Evolutionary conservation across 1,139 yeast species (phyloP).

Genomic region (Lipomyces yarrowii): DNA sequence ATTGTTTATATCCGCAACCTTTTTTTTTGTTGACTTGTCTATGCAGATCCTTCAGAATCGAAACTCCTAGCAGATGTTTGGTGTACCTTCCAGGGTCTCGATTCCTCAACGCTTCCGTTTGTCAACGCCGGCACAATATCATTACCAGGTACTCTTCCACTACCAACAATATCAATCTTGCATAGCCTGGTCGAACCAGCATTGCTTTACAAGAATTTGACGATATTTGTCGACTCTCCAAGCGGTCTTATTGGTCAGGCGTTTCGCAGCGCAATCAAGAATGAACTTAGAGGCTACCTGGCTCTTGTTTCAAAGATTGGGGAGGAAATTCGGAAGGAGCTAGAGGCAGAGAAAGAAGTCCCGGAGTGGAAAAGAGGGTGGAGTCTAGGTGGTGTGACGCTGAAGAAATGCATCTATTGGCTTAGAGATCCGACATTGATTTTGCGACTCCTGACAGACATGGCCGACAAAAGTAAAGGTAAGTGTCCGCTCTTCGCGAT

Average conservation of each 20-base stretch:
- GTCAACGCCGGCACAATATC: constrained; percentile 42
- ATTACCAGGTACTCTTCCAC: constrained; percentile 58
- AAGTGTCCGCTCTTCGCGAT: background rate
- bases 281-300: constrained; percentile 58
- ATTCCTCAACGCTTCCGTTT: constrained; percentile 63
- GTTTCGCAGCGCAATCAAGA: constrained; percentile 57
- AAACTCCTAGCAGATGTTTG: constrained; percentile 61
- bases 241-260: constrained; percentile 62
- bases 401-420: constrained; percentile 50
- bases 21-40: no score
- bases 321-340: constrained; percentile 40
- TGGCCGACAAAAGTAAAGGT: constrained; percentile 44
- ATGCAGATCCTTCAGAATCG: constrained; percentile 48
- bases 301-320: constrained; percentile 58
- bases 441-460: constrained; percentile 57
- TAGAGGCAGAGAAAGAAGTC: constrained; percentile 25
- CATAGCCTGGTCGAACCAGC: constrained; percentile 72
- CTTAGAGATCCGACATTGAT: constrained; percentile 56
- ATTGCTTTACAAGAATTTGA: constrained; percentile 58
- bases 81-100: constrained; percentile 72
- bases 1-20: background rate
- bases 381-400: constrained; percentile 37
- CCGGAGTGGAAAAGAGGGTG: constrained; percentile 24
- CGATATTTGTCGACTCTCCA: constrained; percentile 41
- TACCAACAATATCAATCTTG: constrained; percentile 60